Conservation (phyloP, 352 stramenopile species). For the Phytophthora tentaculata region DNA sequence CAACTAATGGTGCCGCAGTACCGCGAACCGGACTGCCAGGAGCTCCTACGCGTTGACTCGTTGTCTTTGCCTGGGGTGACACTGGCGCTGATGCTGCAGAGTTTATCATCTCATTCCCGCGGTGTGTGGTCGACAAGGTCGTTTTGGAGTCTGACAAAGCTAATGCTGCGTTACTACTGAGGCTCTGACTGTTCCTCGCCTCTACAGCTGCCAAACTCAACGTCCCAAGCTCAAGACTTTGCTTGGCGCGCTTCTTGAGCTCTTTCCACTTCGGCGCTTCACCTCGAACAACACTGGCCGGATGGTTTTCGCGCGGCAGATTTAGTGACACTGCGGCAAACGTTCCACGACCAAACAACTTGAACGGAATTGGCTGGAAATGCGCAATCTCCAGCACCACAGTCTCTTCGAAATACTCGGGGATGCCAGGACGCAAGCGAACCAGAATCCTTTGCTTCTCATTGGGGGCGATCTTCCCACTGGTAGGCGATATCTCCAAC, state of each 20-base stretch:
- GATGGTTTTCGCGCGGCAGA: constrained; percentile 84
- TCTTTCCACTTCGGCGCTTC: constrained; percentile 78
- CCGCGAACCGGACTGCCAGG: constrained; percentile 29
- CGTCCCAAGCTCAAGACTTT: constrained; percentile 47
- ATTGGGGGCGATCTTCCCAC: constrained; percentile 86
- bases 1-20: constrained; percentile 34
- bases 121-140: constrained; percentile 49
- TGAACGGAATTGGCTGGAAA: constrained; percentile 93
- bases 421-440: constrained; percentile 88
- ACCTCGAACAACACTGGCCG: constrained; percentile 54
- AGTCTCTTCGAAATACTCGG: constrained; percentile 85
- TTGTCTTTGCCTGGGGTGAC: constrained; percentile 32
- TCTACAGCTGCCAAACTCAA: constrained; percentile 22
- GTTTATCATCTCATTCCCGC: constrained; percentile 42
- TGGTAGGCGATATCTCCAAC: constrained; percentile 82
- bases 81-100: constrained; percentile 36
- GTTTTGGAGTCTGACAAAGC: constrained; percentile 57
- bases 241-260: constrained; percentile 64
- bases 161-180: constrained; percentile 17
- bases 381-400: constrained; percentile 94
- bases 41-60: constrained; percentile 25
- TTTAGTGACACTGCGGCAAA: constrained; percentile 91
- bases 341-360: constrained; percentile 88
- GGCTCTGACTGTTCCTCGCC: constrained; percentile 14
- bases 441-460: constrained; percentile 92